Conservation (phyloP, 2,329 filamentous ascomycete genomes). For the Ceratocystiopsis minuta region DNA sequence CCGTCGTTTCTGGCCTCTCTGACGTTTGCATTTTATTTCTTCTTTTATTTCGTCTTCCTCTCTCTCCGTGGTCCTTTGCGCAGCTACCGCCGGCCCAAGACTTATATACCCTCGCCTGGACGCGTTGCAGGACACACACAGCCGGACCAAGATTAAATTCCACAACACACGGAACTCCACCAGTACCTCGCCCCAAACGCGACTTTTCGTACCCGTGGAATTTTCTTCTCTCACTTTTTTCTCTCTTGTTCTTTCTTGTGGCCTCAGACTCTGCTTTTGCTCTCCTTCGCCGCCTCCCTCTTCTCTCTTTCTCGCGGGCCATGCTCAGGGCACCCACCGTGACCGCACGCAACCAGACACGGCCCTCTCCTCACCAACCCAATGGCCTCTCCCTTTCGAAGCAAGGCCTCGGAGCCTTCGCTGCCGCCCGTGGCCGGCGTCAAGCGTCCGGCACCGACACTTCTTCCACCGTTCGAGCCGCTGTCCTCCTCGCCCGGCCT, state of each 20-base stretch:
- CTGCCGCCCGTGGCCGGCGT: slow-evolving; percentile 23
- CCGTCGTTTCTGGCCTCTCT: neutral
- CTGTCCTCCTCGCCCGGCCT: slow-evolving; percentile 60
- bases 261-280: neutral
- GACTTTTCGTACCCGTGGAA: neutral
- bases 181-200: neutral
- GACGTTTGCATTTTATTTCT: too few species aligned
- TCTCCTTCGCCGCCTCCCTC: neutral
- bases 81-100: neutral
- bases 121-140: neutral
- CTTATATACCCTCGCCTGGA: neutral
- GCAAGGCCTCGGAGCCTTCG: slow-evolving; percentile 17
- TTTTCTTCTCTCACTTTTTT: neutral
- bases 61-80: neutral
- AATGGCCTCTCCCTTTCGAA: slow-evolving; percentile 24
- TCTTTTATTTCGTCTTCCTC: too few species aligned
- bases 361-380: neutral
- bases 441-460: slow-evolving; percentile 46
- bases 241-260: neutral
- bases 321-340: slow-evolving; percentile 2
- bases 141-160: neutral
- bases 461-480: slow-evolving; percentile 65
- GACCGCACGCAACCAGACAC: too few species aligned
- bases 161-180: neutral
- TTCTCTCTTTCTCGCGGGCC: neutral